Conservation (phyloP, 371 early-diverging fungal species). For the Batrachochytrium dendrobatidis region DNA sequence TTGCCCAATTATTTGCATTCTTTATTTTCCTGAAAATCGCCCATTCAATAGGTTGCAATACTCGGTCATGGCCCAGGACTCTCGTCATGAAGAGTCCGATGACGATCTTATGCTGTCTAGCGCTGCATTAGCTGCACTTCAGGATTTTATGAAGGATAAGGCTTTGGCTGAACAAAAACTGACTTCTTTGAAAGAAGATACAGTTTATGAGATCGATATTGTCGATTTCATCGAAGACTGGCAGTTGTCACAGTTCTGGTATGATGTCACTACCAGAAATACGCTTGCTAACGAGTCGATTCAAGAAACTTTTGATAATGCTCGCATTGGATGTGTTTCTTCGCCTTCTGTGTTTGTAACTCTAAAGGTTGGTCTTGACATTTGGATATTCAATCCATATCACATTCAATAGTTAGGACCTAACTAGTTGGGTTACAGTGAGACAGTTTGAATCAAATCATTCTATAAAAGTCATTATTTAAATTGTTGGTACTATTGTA, state of each 20-base stretch:
- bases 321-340: conserved; percentile 53
- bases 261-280: conserved; percentile 50
- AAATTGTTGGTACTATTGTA: background rate
- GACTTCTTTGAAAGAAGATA: conserved; percentile 35
- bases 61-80: no score
- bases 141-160: conserved; percentile 55
- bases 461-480: no score
- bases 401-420: no score
- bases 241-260: conserved; percentile 70
- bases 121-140: conserved; percentile 49
- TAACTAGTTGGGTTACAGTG: no score
- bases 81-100: conserved; percentile 30
- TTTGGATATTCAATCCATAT: background rate
- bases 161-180: conserved; percentile 46
- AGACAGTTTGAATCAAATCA: no score
- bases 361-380: conserved; percentile 40
- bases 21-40: no score
- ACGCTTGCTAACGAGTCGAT: conserved; percentile 46
- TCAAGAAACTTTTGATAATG: conserved; percentile 32
- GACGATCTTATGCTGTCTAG: conserved; percentile 35
- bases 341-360: conserved; percentile 59
- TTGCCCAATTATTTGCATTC: no score
- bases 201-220: conserved; percentile 39
- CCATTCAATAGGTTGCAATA: no score
- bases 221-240: conserved; percentile 62